A percentile compares a stretch with the other conserved stretches of the same genome.
Evolutionary conservation across 257 asterid species (phyloP).

Genomic region (Nicotiana attenuata): DNA sequence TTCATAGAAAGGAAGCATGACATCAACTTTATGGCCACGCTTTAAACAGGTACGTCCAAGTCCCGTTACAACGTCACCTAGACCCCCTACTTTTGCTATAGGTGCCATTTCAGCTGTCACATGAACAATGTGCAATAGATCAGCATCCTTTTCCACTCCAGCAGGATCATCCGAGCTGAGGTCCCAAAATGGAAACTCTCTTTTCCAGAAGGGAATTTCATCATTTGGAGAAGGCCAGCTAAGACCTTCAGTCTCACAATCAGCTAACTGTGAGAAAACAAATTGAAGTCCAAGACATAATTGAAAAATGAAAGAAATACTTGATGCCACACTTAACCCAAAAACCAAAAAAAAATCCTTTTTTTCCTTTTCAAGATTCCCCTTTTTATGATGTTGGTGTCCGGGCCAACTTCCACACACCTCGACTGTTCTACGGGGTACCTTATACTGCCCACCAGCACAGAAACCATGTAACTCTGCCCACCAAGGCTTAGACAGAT

Average conservation of each 20-base stretch:
- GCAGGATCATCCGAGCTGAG: conserved; percentile 26
- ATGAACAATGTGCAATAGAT: conserved; percentile 62
- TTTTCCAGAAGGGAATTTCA: conserved; percentile 69
- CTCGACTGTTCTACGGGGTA: no score
- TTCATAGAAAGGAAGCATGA: conserved; percentile 81
- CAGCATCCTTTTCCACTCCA: conserved; percentile 50
- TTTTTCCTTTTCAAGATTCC: neutral
- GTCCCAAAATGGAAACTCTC: conserved; percentile 59
- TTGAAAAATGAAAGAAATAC: neutral
- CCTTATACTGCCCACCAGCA: no score
- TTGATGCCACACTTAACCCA: neutral
- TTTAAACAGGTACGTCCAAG: conserved; percentile 63
- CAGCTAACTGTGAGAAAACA: conserved; percentile 36
- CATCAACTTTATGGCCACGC: conserved; percentile 72
- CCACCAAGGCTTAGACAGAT: no score
- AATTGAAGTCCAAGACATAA: neutral
- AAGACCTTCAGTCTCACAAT: conserved; percentile 27
- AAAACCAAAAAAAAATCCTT: neutral
- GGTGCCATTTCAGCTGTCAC: conserved; percentile 90
- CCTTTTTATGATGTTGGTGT: no score
- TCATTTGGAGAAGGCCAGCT: conserved; percentile 82
- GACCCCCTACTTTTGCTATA: conserved; percentile 86
- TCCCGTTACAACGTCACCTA: conserved; percentile 85
- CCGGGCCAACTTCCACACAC: no score
- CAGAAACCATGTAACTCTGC: no score